phyloP scores from a whole-genome alignment of 208 protist genomes.

The Lotmaria passim region DNA sequence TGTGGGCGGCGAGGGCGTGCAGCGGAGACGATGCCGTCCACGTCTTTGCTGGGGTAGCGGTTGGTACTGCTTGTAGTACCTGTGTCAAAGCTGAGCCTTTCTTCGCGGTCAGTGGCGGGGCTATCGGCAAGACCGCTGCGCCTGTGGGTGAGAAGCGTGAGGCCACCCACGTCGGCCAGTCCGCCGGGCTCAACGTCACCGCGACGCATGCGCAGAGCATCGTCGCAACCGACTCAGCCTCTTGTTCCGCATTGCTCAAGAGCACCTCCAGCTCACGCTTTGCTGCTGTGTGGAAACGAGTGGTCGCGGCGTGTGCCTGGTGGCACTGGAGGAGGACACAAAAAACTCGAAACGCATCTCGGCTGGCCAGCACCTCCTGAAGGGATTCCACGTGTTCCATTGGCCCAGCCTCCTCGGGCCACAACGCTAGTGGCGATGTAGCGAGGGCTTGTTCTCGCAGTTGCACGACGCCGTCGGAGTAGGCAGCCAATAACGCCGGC shows the following conservation, averaged over 20 bases:
- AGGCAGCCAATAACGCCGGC: constrained; percentile 1
- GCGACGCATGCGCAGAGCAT: constrained; percentile 51
- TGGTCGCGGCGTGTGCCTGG: background rate
- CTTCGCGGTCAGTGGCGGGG: background rate
- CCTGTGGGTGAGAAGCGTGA: constrained; percentile 21
- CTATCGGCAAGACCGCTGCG: constrained; percentile 15
- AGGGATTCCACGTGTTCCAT: background rate
- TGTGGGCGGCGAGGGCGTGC: constrained; percentile 13
- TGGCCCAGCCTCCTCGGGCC: constrained; percentile 5
- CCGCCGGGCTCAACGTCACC: constrained; percentile 22
- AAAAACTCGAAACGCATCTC: constrained; percentile 27
- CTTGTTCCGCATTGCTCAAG: constrained; percentile 21
- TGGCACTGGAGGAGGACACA: constrained; percentile 13
- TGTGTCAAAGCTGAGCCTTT: background rate
- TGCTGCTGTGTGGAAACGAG: no score
- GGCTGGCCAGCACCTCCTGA: constrained; percentile 13
- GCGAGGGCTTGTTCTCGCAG: background rate
- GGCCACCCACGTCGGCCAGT: constrained; percentile 45
- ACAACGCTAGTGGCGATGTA: background rate
- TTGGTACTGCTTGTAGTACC: background rate
- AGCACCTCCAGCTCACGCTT: constrained; percentile 14
- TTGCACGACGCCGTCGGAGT: background rate
- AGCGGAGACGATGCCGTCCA: constrained; percentile 16
- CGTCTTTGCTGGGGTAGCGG: background rate
- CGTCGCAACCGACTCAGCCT: constrained; percentile 27